phyloP scores from a whole-genome alignment of 257 asterid species.

The Solanum piurae region DNA sequence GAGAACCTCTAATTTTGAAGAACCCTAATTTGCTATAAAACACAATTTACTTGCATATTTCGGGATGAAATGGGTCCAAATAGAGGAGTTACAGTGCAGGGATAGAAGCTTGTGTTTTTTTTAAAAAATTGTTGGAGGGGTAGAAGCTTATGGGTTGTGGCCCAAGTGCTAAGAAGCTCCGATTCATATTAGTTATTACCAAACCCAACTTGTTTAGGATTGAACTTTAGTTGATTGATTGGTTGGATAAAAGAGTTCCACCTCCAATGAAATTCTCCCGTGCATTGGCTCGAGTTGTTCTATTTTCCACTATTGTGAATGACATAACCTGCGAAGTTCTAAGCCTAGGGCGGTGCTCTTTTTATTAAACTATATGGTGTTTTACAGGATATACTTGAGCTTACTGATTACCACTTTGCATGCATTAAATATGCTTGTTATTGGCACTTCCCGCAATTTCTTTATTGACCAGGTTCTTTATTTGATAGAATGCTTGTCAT shows the following conservation, averaged over 20 bases:
- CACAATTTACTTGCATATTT: neutral
- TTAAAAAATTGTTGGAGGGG: too few species aligned
- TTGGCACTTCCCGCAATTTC: neutral
- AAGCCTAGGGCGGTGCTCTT: neutral
- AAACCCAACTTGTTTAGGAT: neutral
- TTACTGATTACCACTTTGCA: neutral
- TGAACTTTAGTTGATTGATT: neutral
- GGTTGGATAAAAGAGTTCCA: neutral
- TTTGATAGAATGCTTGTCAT: slow-evolving; percentile 66
- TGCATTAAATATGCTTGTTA: neutral
- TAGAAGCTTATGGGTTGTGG: too few species aligned
- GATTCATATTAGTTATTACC: neutral
- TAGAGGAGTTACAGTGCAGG: neutral
- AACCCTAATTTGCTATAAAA: neutral
- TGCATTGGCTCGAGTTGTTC: neutral
- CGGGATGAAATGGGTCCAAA: neutral
- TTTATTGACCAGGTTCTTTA: slow-evolving; percentile 8
- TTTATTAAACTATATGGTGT: neutral
- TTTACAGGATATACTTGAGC: neutral
- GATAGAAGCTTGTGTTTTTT: too few species aligned
- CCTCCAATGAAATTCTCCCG: neutral
- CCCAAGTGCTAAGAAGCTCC: neutral
- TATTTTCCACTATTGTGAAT: neutral
- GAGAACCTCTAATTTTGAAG: neutral
- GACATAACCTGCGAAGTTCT: neutral